These are phyloP conservation scores for Jatropha podagrica DNA, from an alignment of 441 rosid genomes.

Conservation along the genomic window DNA sequence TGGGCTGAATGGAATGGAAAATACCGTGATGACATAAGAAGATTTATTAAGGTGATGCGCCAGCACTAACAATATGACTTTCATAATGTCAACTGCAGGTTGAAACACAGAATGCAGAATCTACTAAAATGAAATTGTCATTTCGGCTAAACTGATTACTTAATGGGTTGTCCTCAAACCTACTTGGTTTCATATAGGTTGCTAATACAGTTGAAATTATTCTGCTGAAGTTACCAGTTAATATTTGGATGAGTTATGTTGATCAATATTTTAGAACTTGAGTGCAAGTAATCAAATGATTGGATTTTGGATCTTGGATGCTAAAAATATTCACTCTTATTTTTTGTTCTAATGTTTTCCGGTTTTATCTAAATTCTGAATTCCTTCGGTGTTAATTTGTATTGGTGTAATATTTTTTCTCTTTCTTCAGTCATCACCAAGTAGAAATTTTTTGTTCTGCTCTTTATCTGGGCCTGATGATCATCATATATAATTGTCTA, in stretches of 20 bases:
- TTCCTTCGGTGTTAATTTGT: background rate
- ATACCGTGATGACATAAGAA: slow-evolving; percentile 88
- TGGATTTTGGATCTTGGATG: background rate
- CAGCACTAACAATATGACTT: slow-evolving; percentile 7
- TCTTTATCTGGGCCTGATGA: background rate
- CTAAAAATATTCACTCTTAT: background rate
- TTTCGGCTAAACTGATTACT: background rate
- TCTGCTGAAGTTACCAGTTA: slow-evolving; percentile 10
- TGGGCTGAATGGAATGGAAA: slow-evolving; percentile 99
- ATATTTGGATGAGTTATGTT: background rate
- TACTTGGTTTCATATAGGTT: background rate
- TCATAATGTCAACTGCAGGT: background rate
- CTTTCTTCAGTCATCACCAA: background rate
- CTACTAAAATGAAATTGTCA: background rate
- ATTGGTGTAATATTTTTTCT: background rate
- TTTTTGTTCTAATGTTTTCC: background rate
- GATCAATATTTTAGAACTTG: background rate
- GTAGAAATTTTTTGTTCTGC: background rate
- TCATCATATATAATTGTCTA: background rate
- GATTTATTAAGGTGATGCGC: slow-evolving; percentile 72
- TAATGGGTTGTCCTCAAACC: background rate
- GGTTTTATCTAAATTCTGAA: background rate
- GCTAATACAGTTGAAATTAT: background rate
- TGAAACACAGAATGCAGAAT: background rate
- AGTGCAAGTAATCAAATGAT: background rate